Evolutionary conservation across 352 stramenopile species (phyloP).

Genomic region (Lagenidium giganteum): DNA sequence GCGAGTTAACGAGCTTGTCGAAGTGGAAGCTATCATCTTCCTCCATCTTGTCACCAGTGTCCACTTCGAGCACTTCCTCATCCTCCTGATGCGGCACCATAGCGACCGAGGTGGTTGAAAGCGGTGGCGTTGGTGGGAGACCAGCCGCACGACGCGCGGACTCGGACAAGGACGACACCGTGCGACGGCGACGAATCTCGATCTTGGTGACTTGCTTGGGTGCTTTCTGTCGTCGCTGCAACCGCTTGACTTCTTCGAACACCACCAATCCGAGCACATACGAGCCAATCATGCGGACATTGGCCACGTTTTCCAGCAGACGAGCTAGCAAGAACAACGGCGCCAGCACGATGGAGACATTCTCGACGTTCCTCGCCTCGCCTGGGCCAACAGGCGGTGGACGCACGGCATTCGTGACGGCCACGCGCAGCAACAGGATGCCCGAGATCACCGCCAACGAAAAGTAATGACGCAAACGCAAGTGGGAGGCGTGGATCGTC

Average conservation of each 20-base stretch:
- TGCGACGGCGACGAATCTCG: constrained; percentile 23
- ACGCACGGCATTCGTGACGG: constrained; percentile 20
- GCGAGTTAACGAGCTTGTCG: constrained; percentile 40
- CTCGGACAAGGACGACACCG: constrained; percentile 19
- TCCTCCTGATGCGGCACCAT: constrained; percentile 22
- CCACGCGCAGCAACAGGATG: constrained; percentile 30
- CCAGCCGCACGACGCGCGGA: background rate
- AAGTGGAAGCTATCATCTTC: constrained; percentile 29
- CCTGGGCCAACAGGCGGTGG: constrained; percentile 19
- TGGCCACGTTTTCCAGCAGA: constrained; percentile 33
- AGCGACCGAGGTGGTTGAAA: too few relatives aligned
- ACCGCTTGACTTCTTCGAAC: constrained; percentile 29
- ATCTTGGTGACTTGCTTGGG: too few relatives aligned
- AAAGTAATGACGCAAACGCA: constrained; percentile 51
- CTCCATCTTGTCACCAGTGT: constrained; percentile 37
- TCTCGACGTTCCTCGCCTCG: constrained; percentile 1
- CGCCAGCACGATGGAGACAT: too few relatives aligned
- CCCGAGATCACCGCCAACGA: constrained; percentile 23
- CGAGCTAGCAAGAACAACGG: constrained; percentile 2
- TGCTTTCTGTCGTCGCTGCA: background rate
- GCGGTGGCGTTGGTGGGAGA: background rate
- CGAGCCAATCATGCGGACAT: constrained; percentile 37
- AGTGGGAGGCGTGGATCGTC: too few relatives aligned
- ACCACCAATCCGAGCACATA: constrained; percentile 45
- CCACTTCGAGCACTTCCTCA: constrained; percentile 49